These are phyloP conservation scores for Kwoniella sp. DNA, from an alignment of 768 basidiomycete genomes.

Conservation along the genomic window DNA sequence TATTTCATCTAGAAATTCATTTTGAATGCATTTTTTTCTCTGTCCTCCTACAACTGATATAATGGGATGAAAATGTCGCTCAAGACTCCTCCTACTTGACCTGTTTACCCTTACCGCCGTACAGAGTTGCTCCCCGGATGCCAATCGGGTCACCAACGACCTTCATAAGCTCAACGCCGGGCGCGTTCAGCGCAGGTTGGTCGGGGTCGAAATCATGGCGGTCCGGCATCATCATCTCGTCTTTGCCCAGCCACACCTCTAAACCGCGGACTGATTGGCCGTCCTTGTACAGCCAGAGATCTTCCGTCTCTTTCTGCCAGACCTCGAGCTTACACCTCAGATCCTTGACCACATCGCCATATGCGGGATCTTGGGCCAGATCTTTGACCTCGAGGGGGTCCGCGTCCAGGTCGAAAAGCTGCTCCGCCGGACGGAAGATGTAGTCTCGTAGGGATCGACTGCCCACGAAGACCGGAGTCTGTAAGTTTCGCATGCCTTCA, in stretches of 20 bases:
- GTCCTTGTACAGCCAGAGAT: slow-evolving; percentile 30
- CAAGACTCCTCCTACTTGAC: background rate
- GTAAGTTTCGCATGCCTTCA: slow-evolving; percentile 18
- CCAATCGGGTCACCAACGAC: slow-evolving; percentile 2
- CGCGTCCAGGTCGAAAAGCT: slow-evolving; percentile 30
- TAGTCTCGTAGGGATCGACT: slow-evolving; percentile 20
- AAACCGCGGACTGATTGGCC: slow-evolving; percentile 10
- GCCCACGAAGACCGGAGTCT: slow-evolving; percentile 13
- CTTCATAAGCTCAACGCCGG: slow-evolving; percentile 1
- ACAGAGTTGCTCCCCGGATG: slow-evolving; percentile 2
- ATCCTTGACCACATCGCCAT: slow-evolving; percentile 5
- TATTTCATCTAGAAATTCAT: too few relatives aligned
- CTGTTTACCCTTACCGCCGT: slow-evolving; percentile 6
- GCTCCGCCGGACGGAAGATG: slow-evolving; percentile 25
- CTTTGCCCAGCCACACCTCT: slow-evolving; percentile 7
- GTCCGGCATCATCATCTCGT: slow-evolving; percentile 10
- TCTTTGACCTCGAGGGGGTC: slow-evolving; percentile 32
- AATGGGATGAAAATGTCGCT: background rate
- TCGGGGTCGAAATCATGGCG: slow-evolving; percentile 4
- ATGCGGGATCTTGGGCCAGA: slow-evolving; percentile 21
- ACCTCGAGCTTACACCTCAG: slow-evolving; percentile 16
- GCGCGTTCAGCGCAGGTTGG: slow-evolving; percentile 2
- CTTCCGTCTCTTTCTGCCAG: slow-evolving; percentile 31
- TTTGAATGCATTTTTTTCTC: too few relatives aligned
- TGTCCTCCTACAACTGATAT: too few relatives aligned